Percentiles rank a stretch among this genome's conserved stretches.
Evolutionary conservation across 1,284 basidiomycete genomes (phyloP).

Genomic region (Leccinum pachyderme): DNA sequence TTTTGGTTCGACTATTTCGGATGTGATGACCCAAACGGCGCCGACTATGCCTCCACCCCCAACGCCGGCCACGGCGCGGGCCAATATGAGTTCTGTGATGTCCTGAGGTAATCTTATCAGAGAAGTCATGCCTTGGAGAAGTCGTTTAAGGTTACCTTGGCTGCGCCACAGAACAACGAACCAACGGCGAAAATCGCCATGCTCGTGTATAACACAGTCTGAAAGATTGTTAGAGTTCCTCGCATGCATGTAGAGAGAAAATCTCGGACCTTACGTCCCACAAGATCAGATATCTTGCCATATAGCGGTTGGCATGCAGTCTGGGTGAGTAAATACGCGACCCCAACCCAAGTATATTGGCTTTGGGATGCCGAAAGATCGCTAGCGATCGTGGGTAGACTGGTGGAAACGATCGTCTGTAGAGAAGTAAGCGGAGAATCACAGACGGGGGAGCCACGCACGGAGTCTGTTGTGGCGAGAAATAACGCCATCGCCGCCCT

Average conservation of each 20-base stretch:
- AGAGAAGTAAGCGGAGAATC: conserved; percentile 17
- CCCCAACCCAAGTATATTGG: conserved; percentile 82
- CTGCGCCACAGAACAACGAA: conserved; percentile 68
- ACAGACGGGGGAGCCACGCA: conserved; percentile 38
- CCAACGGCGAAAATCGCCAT: conserved; percentile 69
- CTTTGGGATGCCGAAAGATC: conserved; percentile 61
- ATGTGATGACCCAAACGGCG: conserved; percentile 78
- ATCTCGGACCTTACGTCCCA: conserved; percentile 64
- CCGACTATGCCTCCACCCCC: conserved; percentile 81
- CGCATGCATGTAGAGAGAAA: conserved; percentile 4
- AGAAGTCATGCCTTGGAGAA: conserved; percentile 11
- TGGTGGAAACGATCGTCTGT: conserved; percentile 80
- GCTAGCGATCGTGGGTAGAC: conserved; percentile 70
- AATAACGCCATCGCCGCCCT: conserved; percentile 75
- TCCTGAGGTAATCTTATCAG: conserved; percentile 41
- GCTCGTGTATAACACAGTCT: conserved; percentile 67
- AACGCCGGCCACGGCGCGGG: conserved; percentile 62
- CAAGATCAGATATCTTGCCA: conserved; percentile 71
- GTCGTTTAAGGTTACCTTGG: conserved; percentile 45
- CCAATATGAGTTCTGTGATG: conserved; percentile 56
- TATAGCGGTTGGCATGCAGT: conserved; percentile 80
- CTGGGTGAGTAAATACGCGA: conserved; percentile 79
- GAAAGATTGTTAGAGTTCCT: conserved; percentile 5
- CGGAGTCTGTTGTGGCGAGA: conserved; percentile 79
- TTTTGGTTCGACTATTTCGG: conserved; percentile 69